Evolutionary conservation across 2,329 filamentous ascomycete genomes (phyloP), one percentile per base, ranked within the genome.

Genomic region (Botryotinia calthae): DNA sequence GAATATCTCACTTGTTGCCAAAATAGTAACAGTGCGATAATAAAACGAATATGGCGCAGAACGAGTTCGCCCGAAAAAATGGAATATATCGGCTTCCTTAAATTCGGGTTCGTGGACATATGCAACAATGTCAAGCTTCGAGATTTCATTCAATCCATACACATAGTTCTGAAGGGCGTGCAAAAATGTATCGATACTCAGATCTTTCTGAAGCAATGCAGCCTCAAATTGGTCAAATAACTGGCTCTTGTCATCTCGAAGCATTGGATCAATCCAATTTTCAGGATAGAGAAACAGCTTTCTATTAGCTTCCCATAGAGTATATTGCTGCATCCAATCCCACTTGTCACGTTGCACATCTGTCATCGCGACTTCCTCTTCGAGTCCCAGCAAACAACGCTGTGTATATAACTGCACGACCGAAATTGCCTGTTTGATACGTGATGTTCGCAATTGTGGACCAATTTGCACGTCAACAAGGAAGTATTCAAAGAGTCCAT

Each of bases 271-370:
- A 25, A 82, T 59, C 76, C 76, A 82, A 70, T 81, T 82, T 74
- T 83, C 81, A 0, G 81, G 81, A 51, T 79, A 81, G 6, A 82
- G 66, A 64, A 80, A 81, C 7, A 81, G 72, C 71, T 81, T 78
- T 0, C 78, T 74, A 68, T 80, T 79, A 4, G 80, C 81, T 68
- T 79, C 74, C 80, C 80, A 82, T 0, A 80, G 37, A 1, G 59
- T 48, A 28, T 81, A 79, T 46, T 71, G 64, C 22, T 73, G 42
- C 40, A 82, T 79, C 78, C 77, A 80, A 20, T 74, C 66, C 81
- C 80, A 81, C 18, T 64, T 64, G 7, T 44, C 62, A n/a, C n/a
- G 40, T 28, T 16, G 20, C 20, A 44, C 18, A 28, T n/a, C 40
- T 22, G 56, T 34, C 20, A 25, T 66, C 28, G 44, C 12, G 48